Percentiles rank a stretch among this genome's conserved stretches.
phyloP scores from a whole-genome alignment of 1,139 yeast genomes.

The Barnettozyma hawaiiensis region DNA sequence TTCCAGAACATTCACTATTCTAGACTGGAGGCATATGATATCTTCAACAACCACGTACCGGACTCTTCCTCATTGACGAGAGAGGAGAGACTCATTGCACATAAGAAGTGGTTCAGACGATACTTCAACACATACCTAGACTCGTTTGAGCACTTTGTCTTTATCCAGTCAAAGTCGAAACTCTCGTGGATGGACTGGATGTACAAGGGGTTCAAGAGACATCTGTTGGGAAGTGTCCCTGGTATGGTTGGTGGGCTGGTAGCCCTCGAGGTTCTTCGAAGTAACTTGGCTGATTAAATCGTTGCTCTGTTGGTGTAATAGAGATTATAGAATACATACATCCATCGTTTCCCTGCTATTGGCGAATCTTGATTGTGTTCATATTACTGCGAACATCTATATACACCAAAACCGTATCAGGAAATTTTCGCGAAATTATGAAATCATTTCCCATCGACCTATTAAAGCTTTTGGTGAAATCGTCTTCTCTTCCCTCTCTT shows the following conservation, averaged over 20 bases:
- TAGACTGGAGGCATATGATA: constrained; percentile 74
- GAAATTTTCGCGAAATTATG: too few species aligned
- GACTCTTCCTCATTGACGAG: constrained; percentile 9
- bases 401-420: too few species aligned
- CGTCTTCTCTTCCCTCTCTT: too few species aligned
- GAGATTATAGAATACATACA: neutral
- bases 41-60: constrained; percentile 40
- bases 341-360: too few species aligned
- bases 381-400: too few species aligned
- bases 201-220: constrained; percentile 71
- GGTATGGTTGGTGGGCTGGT: constrained; percentile 82
- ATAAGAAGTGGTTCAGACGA: constrained; percentile 21
- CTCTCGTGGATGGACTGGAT: constrained; percentile 59
- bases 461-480: too few species aligned
- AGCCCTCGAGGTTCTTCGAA: constrained; percentile 78
- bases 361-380: too few species aligned
- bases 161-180: constrained; percentile 49
- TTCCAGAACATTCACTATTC: constrained; percentile 76
- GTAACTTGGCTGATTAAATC: constrained; percentile 28
- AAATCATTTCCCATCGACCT: too few species aligned
- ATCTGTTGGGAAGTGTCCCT: constrained; percentile 74
- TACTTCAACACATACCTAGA: constrained; percentile 68
- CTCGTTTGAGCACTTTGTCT: constrained; percentile 55
- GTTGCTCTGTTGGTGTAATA: neutral
- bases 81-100: constrained; percentile 3